phyloP scores from a whole-genome alignment of 768 basidiomycete species.

The Lentinula edodes region DNA sequence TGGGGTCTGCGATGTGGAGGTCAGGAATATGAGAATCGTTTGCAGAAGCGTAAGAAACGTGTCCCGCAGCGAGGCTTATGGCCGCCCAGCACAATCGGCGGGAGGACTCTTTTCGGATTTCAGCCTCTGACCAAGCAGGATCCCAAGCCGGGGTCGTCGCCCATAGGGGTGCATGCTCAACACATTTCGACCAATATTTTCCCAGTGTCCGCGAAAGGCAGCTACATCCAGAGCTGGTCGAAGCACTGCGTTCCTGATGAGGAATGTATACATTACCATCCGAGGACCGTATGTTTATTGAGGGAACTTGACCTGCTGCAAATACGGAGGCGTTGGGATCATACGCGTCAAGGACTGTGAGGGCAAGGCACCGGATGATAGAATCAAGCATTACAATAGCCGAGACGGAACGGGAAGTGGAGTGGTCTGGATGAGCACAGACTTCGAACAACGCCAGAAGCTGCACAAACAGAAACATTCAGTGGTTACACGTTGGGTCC shows the following conservation, averaged over 20 bases:
- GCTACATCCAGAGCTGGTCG: conserved; percentile 31
- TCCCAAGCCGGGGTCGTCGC: conserved; percentile 61
- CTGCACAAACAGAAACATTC: conserved; percentile 24
- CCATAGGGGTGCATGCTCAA: conserved; percentile 59
- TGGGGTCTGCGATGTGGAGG: conserved; percentile 55
- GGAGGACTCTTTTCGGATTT: conserved; percentile 66
- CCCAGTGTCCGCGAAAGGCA: conserved; percentile 49
- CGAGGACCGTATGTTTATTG: conserved; percentile 18
- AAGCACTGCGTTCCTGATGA: conserved; percentile 1
- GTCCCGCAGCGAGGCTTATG: conserved; percentile 56
- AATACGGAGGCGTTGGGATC: conserved; percentile 50
- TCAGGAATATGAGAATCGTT: conserved; percentile 32
- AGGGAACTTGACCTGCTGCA: conserved; percentile 43
- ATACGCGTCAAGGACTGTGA: conserved; percentile 54
- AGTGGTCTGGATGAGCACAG: conserved; percentile 61
- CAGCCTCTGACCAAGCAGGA: conserved; percentile 48
- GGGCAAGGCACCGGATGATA: conserved; percentile 55
- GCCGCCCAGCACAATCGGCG: conserved; percentile 72
- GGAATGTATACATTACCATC: neutral
- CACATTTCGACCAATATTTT: conserved; percentile 41
- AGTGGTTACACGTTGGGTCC: neutral
- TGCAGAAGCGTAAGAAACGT: conserved; percentile 55
- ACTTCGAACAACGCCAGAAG: conserved; percentile 69
- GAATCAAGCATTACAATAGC: conserved; percentile 60
- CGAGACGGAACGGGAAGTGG: conserved; percentile 46